phyloP scores from a whole-genome alignment of 208 protist species.

The Leptomonas pyrrhocoris region DNA sequence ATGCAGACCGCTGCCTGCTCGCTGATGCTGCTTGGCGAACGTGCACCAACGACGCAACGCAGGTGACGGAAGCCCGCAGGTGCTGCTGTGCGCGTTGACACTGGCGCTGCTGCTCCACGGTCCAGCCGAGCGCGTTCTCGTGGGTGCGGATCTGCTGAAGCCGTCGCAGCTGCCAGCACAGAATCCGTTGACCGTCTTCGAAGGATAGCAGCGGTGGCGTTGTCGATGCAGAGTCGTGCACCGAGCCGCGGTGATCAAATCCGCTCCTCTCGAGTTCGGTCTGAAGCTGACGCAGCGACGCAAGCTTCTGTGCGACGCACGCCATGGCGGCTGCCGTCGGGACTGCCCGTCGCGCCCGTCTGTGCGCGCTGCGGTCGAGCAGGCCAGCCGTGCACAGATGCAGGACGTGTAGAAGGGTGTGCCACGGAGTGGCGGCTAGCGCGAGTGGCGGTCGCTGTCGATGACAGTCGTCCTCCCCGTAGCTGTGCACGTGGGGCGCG shows the following conservation, averaged over 20 bases:
- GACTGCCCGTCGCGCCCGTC: slow-evolving; percentile 14
- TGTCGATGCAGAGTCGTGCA: too few species aligned
- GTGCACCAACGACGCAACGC: background rate
- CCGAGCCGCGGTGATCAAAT: too few species aligned
- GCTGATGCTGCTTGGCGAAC: too few species aligned
- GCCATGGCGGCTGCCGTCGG: slow-evolving; percentile 10
- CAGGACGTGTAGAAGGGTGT: slow-evolving; percentile 25
- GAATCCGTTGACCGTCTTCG: slow-evolving; percentile 15
- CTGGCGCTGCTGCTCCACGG: slow-evolving; percentile 23
- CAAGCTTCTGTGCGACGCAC: slow-evolving; percentile 7
- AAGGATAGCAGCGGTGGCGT: background rate
- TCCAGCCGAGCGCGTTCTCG: slow-evolving; percentile 21
- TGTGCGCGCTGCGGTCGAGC: slow-evolving; percentile 14
- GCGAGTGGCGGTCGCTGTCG: background rate
- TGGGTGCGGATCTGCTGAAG: slow-evolving; percentile 12
- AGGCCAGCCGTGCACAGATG: slow-evolving; percentile 21
- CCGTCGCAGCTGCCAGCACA: slow-evolving; percentile 26
- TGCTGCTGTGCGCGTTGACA: background rate
- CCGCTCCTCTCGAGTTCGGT: too few species aligned
- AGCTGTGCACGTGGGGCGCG: background rate
- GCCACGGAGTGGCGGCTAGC: slow-evolving; percentile 6
- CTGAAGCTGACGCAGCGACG: background rate
- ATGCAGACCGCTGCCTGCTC: background rate
- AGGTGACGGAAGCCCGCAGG: background rate
- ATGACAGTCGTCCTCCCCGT: too few species aligned